Percentiles rank a stretch among this genome's conserved stretches.
These are phyloP conservation scores for Nakaseomyces bracarensis DNA, from an alignment of 1,139 yeast species.

Conservation along the genomic window DNA sequence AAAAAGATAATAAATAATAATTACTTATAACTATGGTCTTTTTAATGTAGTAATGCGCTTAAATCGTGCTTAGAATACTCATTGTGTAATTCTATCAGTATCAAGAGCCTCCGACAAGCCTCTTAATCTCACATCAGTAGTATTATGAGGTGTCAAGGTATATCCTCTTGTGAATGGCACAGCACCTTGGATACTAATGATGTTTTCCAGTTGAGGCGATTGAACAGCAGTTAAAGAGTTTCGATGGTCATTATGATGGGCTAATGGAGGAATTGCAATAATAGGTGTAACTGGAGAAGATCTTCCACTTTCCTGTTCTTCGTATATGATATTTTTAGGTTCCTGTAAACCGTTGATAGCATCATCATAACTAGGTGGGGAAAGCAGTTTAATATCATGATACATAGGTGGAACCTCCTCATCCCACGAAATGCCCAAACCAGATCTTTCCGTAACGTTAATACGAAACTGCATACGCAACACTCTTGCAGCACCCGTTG, in stretches of 20 bases:
- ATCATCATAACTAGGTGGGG: conserved; percentile 60
- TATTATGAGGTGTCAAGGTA: conserved; percentile 28
- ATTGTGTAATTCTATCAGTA: conserved; percentile 31
- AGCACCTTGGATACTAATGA: conserved; percentile 30
- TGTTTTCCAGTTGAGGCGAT: conserved; percentile 24
- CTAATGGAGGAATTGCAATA: conserved; percentile 15
- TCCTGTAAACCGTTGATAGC: conserved; percentile 8
- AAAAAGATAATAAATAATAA: not conserved
- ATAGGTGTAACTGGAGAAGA: not conserved
- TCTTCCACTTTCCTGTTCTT: conserved; percentile 6
- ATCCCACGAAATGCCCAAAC: conserved; percentile 96
- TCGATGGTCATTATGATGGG: conserved; percentile 16
- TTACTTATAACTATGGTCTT: too few species aligned
- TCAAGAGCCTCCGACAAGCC: conserved; percentile 24
- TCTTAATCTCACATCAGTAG: conserved; percentile 21
- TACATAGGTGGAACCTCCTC: conserved; percentile 98
- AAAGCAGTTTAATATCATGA: conserved; percentile 67
- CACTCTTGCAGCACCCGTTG: conserved; percentile 93
- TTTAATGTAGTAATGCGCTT: too few species aligned
- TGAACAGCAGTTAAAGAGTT: conserved; percentile 19
- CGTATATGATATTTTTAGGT: conserved; percentile 8
- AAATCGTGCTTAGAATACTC: conserved; percentile 1
- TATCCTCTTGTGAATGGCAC: conserved; percentile 22
- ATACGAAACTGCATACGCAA: conserved; percentile 88
- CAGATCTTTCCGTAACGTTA: conserved; percentile 77